Base-by-base conservation (phyloP, 2,329 filamentous ascomycete species). In the Ophiostoma himal-ulmi region DNA sequence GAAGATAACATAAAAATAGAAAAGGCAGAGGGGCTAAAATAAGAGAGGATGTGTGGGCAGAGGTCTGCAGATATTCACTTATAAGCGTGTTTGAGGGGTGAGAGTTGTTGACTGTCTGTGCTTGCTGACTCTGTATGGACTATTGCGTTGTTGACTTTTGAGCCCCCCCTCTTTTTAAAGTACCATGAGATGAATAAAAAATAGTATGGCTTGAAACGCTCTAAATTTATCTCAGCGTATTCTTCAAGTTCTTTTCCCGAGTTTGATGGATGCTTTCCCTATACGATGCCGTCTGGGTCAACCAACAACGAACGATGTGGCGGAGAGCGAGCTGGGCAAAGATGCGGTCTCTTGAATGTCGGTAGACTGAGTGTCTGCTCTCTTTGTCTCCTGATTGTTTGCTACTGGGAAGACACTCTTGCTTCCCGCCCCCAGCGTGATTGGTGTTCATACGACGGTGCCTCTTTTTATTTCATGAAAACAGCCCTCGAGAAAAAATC, bases 1-100 rank as follows among this genome's bases (percentile, higher is more conserved):
- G 22, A 57, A 26, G 52, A 17, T 13, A 14, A 4, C 7, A 11
- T 57, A 57, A 57, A 57, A 34, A 62, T 30, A 62, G 57, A 62
- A 62, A 52, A 52, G 68, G n/a, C 44, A 8, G 14, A n/a, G 36
- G n/a, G 52, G 26, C 34, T 8, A 65, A 68, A 41, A 10, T 66
- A 48, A 13, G 14, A 65, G 36, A 39, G 30, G 17, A 14, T 22
- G n/a, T 10, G 68, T 54, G 68, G 44, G 10, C 11, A 39, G 34
- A 65, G 17, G 60, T 39, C 60, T 65, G 60, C 34, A 39, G 60
- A 36, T 37, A 65, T 65, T 65, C 60, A 65, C 60, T 65, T 65
- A 65, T 65, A 65, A 64, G 57, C 34, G 60, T 65, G 60, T 48
- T 48, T 64, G 60, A 26, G 22, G 41, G 68, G 41, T 34, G 69